A percentile compares a stretch with the other conserved stretches of the same genome.
phyloP scores from a whole-genome alignment of 176 grass and related monocot species.

The Paspalum notatum region DNA sequence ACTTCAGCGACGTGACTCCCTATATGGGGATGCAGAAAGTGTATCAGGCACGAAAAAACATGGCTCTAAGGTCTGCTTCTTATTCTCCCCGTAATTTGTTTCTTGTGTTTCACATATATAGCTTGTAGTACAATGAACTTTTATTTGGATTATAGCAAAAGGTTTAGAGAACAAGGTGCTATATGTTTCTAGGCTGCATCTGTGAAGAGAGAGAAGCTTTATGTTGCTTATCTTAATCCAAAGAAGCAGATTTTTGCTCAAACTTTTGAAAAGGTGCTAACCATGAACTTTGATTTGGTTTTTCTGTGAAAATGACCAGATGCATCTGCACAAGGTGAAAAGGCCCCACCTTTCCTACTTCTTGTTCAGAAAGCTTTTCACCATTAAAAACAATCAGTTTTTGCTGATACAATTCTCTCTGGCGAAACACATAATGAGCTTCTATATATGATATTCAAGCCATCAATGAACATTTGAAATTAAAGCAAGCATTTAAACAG shows the following conservation, averaged over 20 bases:
- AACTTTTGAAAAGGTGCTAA: too few species aligned
- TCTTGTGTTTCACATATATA: neutral
- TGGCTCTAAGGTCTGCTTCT: neutral
- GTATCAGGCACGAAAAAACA: neutral
- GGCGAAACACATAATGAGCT: neutral
- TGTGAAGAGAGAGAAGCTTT: too few species aligned
- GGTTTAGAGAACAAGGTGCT: neutral
- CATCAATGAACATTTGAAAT: neutral
- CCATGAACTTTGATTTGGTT: too few species aligned
- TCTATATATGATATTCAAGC: neutral
- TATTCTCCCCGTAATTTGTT: neutral
- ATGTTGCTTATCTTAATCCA: neutral
- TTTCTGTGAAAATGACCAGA: too few species aligned
- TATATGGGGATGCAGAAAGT: conserved; percentile 22
- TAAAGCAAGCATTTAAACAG: too few species aligned
- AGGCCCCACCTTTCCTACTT: too few species aligned
- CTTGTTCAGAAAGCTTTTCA: too few species aligned
- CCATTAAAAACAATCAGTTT: neutral
- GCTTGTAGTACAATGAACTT: neutral
- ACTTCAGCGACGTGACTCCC: neutral
- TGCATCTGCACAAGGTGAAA: too few species aligned
- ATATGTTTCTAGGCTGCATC: neutral
- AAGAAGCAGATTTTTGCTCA: neutral
- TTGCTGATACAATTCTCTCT: neutral
- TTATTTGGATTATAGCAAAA: neutral